Evolutionary conservation across 2,329 filamentous ascomycete species (phyloP).

Genomic region (Ceratocystis diversiconidia): DNA sequence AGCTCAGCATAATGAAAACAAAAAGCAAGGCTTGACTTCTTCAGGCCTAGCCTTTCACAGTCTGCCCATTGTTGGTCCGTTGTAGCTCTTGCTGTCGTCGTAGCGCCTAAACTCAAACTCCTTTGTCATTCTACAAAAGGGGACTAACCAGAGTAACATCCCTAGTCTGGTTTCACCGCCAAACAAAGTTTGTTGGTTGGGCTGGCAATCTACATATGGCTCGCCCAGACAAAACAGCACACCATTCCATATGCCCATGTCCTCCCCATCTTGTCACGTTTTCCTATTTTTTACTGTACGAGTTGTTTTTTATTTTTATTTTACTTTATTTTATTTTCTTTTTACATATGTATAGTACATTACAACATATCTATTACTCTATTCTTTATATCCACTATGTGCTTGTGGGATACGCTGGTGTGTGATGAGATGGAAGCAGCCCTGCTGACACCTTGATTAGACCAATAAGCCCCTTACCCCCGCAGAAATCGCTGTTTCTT

Average conservation of each 20-base stretch:
- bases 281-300: too few relatives aligned
- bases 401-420: not conserved
- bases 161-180: not conserved
- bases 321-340: too few relatives aligned
- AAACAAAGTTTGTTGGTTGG: not conserved
- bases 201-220: not conserved
- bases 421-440: not conserved
- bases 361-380: too few relatives aligned
- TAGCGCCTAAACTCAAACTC: not conserved
- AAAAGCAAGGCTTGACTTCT: not conserved
- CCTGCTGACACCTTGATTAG: not conserved
- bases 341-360: too few relatives aligned
- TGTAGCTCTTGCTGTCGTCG: not conserved
- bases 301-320: too few relatives aligned
- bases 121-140: not conserved
- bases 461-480: not conserved
- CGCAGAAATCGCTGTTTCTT: not conserved
- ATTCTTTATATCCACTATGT: not conserved
- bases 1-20: not conserved
- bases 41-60: not conserved
- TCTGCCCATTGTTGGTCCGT: not conserved
- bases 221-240: too few relatives aligned
- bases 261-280: too few relatives aligned
- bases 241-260: too few relatives aligned
- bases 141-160: not conserved